These are phyloP conservation scores for Warburgia ugandensis DNA, from an alignment of 164 flowering plant genomes.

Conservation along the genomic window DNA sequence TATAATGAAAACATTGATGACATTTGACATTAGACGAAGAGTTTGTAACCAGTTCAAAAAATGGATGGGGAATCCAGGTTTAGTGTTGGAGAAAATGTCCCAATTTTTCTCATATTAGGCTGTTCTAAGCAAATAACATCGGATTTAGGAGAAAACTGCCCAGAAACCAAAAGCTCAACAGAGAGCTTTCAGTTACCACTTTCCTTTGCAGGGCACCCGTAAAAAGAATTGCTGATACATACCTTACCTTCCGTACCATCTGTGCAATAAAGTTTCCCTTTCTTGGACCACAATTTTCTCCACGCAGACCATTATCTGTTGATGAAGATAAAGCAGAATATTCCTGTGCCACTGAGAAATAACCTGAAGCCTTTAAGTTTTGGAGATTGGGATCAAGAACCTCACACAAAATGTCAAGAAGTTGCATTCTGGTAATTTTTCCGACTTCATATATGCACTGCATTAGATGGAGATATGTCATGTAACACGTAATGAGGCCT, in stretches of 20 bases:
- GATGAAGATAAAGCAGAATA: conserved; percentile 16
- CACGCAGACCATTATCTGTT: conserved; percentile 10
- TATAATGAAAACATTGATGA: too few relatives aligned
- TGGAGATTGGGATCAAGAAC: conserved; percentile 52
- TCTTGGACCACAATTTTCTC: conserved; percentile 10
- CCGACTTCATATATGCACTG: conserved; percentile 83
- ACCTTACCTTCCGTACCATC: conserved; percentile 56
- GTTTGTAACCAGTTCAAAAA: too few relatives aligned
- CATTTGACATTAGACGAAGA: too few relatives aligned
- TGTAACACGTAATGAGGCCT: not conserved
- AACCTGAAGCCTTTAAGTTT: conserved; percentile 21
- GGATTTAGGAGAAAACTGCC: too few relatives aligned
- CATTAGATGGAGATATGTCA: conserved; percentile 13
- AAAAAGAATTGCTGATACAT: conserved; percentile 3
- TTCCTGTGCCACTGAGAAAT: conserved; percentile 8
- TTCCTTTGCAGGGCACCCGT: too few relatives aligned
- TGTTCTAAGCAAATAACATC: too few relatives aligned
- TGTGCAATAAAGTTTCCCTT: conserved; percentile 35
- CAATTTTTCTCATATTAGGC: too few relatives aligned
- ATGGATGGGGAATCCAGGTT: too few relatives aligned
- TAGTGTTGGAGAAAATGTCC: too few relatives aligned
- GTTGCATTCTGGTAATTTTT: conserved; percentile 35
- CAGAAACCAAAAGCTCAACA: not conserved
- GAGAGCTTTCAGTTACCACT: too few relatives aligned
- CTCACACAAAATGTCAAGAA: conserved; percentile 71